Evolutionary conservation across 208 protist species (phyloP).

Genomic region (Trypanosoma brucei): DNA sequence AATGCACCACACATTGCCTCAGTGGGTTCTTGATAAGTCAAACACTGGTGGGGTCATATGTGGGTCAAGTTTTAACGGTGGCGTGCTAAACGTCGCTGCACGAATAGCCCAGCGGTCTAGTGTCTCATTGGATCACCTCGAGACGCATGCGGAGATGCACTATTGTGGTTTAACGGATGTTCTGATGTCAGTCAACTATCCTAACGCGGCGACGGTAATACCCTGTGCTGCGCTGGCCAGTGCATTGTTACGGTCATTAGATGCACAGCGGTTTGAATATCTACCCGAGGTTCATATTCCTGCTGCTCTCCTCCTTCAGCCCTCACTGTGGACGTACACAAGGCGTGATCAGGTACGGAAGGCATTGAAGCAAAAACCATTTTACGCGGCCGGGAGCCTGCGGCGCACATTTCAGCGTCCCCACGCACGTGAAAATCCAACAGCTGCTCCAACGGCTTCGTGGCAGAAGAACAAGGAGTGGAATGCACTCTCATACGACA

Average conservation of each 20-base stretch:
- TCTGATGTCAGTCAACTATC: slow-evolving; percentile 63
- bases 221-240: slow-evolving; percentile 49
- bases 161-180: slow-evolving; percentile 84
- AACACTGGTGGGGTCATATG: slow-evolving; percentile 57
- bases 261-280: slow-evolving; percentile 61
- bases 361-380: slow-evolving; percentile 11
- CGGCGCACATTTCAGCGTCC: slow-evolving; percentile 56
- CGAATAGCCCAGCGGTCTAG: slow-evolving; percentile 61
- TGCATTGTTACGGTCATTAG: slow-evolving; percentile 59
- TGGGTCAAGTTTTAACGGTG: slow-evolving; percentile 68
- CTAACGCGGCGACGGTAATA: slow-evolving; percentile 55
- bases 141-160: slow-evolving; percentile 61
- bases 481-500: slow-evolving; percentile 34
- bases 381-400: slow-evolving; percentile 8
- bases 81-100: slow-evolving; percentile 72
- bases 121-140: slow-evolving; percentile 63
- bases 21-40: slow-evolving; percentile 56
- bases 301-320: slow-evolving; percentile 59
- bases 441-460: slow-evolving; percentile 46
- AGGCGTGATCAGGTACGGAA: slow-evolving; percentile 20
- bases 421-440: slow-evolving; percentile 64
- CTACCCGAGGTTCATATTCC: slow-evolving; percentile 61
- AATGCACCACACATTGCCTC: slow-evolving; percentile 37
- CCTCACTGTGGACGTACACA: slow-evolving; percentile 51
- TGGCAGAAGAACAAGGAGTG: slow-evolving; percentile 23